Evolutionary conservation across 2,329 filamentous ascomycete species (phyloP).

Genomic region (Orbilia quercus): DNA sequence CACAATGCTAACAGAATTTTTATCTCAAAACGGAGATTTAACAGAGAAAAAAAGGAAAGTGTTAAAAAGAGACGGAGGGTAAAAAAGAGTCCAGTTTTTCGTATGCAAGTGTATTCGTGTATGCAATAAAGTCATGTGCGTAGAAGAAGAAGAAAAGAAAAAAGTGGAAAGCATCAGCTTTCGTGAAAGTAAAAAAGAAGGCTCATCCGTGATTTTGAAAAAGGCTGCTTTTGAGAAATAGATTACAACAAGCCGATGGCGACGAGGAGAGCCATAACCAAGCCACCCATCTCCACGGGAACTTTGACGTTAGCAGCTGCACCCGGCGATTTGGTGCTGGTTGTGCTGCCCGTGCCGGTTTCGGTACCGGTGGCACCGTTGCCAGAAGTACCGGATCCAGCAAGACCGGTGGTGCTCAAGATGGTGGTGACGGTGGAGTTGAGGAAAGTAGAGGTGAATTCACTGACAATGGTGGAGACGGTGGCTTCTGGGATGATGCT

Average conservation of each 20-base stretch:
- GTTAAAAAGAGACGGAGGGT: not conserved
- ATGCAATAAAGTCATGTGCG: not conserved
- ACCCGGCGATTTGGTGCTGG: conserved; percentile 28
- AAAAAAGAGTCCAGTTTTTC: no score
- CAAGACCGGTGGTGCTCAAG: conserved; percentile 7
- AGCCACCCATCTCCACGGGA: conserved; percentile 41
- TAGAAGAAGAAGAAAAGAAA: not conserved
- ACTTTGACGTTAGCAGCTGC: conserved; percentile 50
- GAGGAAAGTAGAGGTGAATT: conserved; percentile 24
- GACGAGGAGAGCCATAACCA: conserved; percentile 38
- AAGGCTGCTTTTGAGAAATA: no score
- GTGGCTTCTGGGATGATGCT: conserved; percentile 36
- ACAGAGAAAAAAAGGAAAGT: not conserved
- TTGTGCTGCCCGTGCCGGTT: conserved; percentile 16
- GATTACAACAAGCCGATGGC: conserved; percentile 38
- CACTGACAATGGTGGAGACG: conserved; percentile 35
- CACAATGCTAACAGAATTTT: not conserved
- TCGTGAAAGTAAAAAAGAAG: no score
- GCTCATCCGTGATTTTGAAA: no score
- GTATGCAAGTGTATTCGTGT: no score
- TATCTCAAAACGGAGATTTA: not conserved
- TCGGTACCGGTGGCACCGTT: not conserved
- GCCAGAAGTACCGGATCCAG: not conserved
- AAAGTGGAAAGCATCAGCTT: not conserved
- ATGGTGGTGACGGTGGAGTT: conserved; percentile 22